Percentiles rank a stretch among this genome's conserved stretches.
Conservation (phyloP, 352 stramenopile species). For the Phytopythium sindhum region DNA sequence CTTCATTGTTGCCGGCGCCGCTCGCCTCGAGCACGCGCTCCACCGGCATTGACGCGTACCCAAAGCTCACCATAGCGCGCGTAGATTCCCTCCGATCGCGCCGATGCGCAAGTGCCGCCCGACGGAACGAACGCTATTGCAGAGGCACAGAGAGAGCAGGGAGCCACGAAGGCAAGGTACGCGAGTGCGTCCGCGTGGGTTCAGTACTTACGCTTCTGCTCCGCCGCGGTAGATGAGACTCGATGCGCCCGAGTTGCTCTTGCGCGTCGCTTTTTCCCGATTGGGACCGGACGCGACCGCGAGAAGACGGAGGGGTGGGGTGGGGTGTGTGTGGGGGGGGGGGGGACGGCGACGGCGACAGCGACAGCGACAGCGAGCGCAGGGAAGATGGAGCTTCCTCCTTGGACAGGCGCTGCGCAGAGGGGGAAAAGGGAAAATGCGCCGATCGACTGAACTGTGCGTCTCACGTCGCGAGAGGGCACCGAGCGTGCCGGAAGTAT, state of each 20-base stretch:
- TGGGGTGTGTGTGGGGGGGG: too few species aligned
- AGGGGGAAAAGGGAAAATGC: background rate
- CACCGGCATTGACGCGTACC: conserved; percentile 21
- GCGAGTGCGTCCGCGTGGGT: too few species aligned
- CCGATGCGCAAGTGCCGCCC: background rate
- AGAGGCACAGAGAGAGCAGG: background rate
- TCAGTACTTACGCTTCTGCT: background rate
- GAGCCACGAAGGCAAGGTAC: too few species aligned
- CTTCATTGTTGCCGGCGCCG: conserved; percentile 40
- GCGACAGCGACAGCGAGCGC: too few species aligned
- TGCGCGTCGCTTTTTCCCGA: background rate
- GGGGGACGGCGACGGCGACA: too few species aligned
- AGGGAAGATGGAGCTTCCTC: background rate
- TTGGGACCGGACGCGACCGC: too few species aligned
- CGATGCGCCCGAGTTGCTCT: background rate
- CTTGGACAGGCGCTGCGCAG: background rate
- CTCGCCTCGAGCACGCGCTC: conserved; percentile 50
- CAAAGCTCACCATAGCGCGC: conserved; percentile 17
- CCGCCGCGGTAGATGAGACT: background rate
- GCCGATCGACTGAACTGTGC: background rate
- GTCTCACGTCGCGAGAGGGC: background rate
- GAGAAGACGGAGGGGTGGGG: too few species aligned
- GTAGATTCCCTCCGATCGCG: background rate
- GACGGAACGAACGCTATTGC: too few species aligned
- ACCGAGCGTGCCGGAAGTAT: background rate